Evolutionary conservation across 2,329 filamentous ascomycete species (phyloP), one percentile per base, ranked within the genome.

Genomic region (Colletotrichum destructivum): DNA sequence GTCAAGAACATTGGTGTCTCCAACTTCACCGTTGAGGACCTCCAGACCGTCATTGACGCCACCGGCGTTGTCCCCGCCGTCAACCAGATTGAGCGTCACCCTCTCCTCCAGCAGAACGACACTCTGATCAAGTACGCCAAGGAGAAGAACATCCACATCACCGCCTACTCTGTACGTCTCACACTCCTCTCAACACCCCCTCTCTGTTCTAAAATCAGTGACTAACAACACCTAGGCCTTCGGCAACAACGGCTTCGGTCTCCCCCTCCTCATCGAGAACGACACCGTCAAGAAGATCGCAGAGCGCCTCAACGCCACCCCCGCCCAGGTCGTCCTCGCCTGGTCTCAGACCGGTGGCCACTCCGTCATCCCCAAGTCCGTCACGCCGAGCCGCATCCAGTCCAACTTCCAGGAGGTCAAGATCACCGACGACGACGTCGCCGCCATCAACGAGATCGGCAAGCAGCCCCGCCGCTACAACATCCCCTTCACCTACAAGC

Each of bases 331-430:
- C 73, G 77, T 86, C 85, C 80, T 90, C 82, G 79, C 91, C 84
- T 91, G 90, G 89, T 80, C 84, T 84, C 79, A 87, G 82, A 76
- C 86, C 55, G 81, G 89, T 75, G 91, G 90, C 66, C 91, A 91
- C 82, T 89, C 86, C 75, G 92, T 94, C 75, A 94, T 94, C 76
- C 93, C 93, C 77, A 94, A 94, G 86, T 91, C 88, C 23, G 91
- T 94, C 74, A 93, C 88, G 68, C 86, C 89, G 61, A 85, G 85
- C 44, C 88, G 93, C 69, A 94, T 95, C 75, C 84, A 88, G 77
- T 87, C 85, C 77, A 94, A 95, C 86, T 94, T 91, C 78, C 84
- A 91, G 82, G 88, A 93, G 80, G 86, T 91, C 61, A 87, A 93
- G 77, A 83, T 94, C 70, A 82, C 83, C 55, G 84, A 88, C 49